phyloP scores from a whole-genome alignment of 441 rosid genomes.

The Kokia cookei region DNA sequence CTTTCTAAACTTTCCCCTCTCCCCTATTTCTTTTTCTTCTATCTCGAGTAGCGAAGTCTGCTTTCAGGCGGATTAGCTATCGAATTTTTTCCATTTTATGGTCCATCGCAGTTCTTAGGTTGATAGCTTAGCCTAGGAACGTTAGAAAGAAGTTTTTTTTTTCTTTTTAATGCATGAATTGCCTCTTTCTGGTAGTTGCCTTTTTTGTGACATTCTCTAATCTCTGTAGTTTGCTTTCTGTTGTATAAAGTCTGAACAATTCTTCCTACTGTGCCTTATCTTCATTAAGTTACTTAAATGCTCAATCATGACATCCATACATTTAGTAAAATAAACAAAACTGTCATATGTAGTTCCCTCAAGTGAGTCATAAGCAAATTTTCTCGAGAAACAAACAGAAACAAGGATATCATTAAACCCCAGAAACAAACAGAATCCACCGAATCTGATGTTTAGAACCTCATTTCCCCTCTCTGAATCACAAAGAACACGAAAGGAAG shows the following conservation, averaged over 20 bases:
- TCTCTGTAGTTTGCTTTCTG: background rate
- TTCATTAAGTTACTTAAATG: background rate
- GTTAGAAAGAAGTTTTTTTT: background rate
- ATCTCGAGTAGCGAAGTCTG: too few species aligned
- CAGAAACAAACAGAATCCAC: background rate
- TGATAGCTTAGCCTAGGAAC: background rate
- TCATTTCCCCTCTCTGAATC: constrained; percentile 38
- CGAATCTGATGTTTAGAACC: constrained; percentile 17
- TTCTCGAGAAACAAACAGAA: background rate
- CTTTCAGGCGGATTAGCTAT: background rate
- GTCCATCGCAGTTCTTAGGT: background rate
- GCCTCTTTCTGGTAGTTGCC: background rate
- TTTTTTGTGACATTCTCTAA: background rate
- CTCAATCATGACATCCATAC: background rate
- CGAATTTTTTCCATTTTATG: background rate
- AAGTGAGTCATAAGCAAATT: background rate
- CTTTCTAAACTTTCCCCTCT: background rate
- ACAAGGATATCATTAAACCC: background rate
- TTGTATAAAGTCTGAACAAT: constrained; percentile 3
- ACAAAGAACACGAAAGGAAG: constrained; percentile 52
- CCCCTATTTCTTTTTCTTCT: background rate
- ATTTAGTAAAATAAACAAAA: background rate
- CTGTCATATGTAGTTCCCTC: background rate
- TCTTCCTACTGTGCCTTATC: background rate
- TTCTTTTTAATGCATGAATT: background rate